A percentile compares a stretch with the other conserved stretches of the same genome.
phyloP scores from a whole-genome alignment of 768 basidiomycete species.

The Pilatotrama ljubarskyi region DNA sequence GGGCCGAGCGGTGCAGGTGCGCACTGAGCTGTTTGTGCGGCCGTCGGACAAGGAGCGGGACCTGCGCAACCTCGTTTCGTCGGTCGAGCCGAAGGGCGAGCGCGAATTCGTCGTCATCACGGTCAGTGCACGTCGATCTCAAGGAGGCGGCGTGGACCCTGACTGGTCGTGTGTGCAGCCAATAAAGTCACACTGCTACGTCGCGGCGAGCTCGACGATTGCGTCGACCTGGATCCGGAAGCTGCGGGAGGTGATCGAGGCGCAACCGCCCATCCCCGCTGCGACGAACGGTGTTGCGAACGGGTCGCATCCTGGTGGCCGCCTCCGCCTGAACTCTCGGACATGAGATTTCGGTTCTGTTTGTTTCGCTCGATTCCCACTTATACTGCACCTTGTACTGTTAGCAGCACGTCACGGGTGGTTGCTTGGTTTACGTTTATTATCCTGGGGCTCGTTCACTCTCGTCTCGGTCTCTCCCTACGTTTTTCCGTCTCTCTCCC shows the following conservation, averaged over 20 bases:
- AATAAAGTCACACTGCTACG: conserved; percentile 40
- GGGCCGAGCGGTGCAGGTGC: conserved; percentile 43
- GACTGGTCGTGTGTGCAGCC: conserved; percentile 35
- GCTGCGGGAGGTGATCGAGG: conserved; percentile 31
- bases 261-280: conserved; percentile 4
- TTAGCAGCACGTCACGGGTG: conserved; percentile 9
- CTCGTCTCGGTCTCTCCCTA: neutral
- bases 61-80: conserved; percentile 42
- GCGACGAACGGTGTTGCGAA: neutral
- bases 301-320: conserved; percentile 3
- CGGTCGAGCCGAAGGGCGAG: conserved; percentile 54
- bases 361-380: neutral
- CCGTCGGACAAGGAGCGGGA: conserved; percentile 44
- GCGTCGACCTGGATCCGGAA: conserved; percentile 35
- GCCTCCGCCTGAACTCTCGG: conserved; percentile 19
- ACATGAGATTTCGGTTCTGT: conserved; percentile 8
- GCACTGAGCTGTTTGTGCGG: conserved; percentile 51
- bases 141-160: conserved; percentile 2
- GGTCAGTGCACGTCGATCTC: conserved; percentile 40
- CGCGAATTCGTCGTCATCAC: conserved; percentile 62
- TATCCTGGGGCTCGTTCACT: neutral
- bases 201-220: conserved; percentile 28
- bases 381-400: conserved; percentile 12
- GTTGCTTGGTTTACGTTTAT: conserved; percentile 3
- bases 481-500: neutral